These are phyloP conservation scores for Lophiostoma macrostomum DNA, from an alignment of 495 filamentous ascomycete genomes.

Conservation along the genomic window DNA sequence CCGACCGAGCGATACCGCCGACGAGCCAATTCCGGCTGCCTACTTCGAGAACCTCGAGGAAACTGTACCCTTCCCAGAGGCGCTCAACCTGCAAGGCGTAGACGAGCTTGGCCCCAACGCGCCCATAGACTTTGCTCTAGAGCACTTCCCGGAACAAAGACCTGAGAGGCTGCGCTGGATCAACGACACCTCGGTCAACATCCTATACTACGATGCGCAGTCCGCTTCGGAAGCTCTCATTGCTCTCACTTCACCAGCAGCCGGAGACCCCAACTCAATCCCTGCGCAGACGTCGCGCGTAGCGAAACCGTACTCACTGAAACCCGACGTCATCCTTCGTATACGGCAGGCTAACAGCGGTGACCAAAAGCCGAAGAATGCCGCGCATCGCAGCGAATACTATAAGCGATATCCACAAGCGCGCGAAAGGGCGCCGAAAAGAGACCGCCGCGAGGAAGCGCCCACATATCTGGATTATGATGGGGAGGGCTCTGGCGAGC, in stretches of 20 bases:
- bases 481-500: constrained; percentile 49
- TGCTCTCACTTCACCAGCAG: constrained; percentile 52
- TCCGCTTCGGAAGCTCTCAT: constrained; percentile 69
- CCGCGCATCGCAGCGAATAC: constrained; percentile 77
- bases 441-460: constrained; percentile 61
- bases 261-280: constrained; percentile 37
- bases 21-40: constrained; percentile 17
- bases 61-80: constrained; percentile 46
- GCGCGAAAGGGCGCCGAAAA: neutral
- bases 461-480: constrained; percentile 49
- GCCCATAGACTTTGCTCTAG: constrained; percentile 64
- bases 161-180: constrained; percentile 83
- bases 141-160: constrained; percentile 56
- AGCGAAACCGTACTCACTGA: constrained; percentile 37
- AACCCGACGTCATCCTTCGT: constrained; percentile 66
- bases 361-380: constrained; percentile 75
- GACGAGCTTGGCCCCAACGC: constrained; percentile 76
- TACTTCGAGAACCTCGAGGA: constrained; percentile 17
- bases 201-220: constrained; percentile 69
- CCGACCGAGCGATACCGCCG: neutral
- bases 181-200: constrained; percentile 85
- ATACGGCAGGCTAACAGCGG: constrained; percentile 69
- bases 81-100: constrained; percentile 79
- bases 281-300: constrained; percentile 36
- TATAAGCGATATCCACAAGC: constrained; percentile 81